phyloP scores from a whole-genome alignment of 768 basidiomycete species.

The Mrakia blollopis region DNA sequence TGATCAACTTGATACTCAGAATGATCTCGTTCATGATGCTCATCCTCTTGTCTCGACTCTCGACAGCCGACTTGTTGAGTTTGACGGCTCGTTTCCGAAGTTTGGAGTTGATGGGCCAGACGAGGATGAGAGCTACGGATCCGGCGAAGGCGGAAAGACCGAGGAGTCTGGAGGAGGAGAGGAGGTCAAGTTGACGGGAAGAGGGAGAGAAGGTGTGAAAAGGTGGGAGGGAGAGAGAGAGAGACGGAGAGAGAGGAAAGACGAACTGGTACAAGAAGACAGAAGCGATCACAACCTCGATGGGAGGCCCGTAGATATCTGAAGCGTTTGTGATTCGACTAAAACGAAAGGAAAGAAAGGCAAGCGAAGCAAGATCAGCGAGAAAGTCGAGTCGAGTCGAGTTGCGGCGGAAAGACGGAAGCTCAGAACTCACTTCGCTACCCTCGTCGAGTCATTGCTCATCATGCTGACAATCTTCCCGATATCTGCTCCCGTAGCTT shows the following conservation, averaged over 20 bases:
- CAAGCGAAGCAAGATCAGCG: not conserved
- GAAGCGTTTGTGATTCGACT: constrained; percentile 28
- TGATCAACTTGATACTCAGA: constrained; percentile 50
- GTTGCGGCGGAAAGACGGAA: no score
- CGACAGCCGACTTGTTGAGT: constrained; percentile 38
- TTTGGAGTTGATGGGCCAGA: constrained; percentile 67
- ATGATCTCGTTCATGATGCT: constrained; percentile 61
- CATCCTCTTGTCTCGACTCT: constrained; percentile 71
- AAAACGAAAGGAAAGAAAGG: not conserved
- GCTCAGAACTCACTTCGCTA: not conserved
- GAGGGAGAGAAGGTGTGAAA: not conserved
- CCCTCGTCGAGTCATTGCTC: constrained; percentile 47
- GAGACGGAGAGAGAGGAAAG: constrained; percentile 30
- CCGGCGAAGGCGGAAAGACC: constrained; percentile 71
- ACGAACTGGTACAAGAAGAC: constrained; percentile 69
- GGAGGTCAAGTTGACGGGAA: not conserved
- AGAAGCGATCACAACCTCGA: constrained; percentile 69
- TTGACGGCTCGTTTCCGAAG: constrained; percentile 58
- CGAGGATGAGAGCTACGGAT: constrained; percentile 60
- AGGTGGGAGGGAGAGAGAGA: not conserved
- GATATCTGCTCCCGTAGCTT: constrained; percentile 66
- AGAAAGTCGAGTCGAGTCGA: no score
- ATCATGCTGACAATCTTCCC: constrained; percentile 76
- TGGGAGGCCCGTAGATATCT: constrained; percentile 51
- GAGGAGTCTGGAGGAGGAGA: constrained; percentile 50